These are phyloP conservation scores for Actinomucor elegans DNA, from an alignment of 371 early-diverging fungal genomes.

Conservation along the genomic window DNA sequence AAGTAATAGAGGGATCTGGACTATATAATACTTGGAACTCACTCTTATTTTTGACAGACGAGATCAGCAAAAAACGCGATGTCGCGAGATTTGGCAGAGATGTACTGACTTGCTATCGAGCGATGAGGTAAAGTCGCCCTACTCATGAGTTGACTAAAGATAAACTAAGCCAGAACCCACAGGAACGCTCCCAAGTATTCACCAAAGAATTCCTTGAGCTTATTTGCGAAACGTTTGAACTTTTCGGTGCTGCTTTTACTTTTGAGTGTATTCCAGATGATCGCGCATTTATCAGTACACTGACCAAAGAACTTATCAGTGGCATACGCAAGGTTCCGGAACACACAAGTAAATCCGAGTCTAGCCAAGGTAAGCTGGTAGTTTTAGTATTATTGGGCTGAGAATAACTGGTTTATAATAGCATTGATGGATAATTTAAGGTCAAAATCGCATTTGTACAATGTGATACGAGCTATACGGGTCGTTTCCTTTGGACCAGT, in stretches of 20 bases:
- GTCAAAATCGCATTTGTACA: constrained; percentile 41
- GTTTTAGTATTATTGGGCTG: not conserved
- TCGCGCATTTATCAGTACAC: constrained; percentile 33
- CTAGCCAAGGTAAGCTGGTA: constrained; percentile 41
- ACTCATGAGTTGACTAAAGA: not conserved
- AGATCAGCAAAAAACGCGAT: constrained; percentile 21
- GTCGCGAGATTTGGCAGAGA: constrained; percentile 27
- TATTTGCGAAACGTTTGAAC: constrained; percentile 31
- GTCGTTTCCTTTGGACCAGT: constrained; percentile 47
- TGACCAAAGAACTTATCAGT: constrained; percentile 40
- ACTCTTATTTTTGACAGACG: constrained; percentile 18
- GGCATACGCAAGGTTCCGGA: constrained; percentile 48
- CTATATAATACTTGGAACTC: not conserved
- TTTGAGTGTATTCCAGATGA: constrained; percentile 31
- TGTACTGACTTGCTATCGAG: constrained; percentile 19
- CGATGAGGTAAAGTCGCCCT: constrained; percentile 23
- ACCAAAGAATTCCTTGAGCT: constrained; percentile 28
- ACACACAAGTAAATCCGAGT: constrained; percentile 29
- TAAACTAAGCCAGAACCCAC: not conserved
- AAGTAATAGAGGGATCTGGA: constrained; percentile 2
- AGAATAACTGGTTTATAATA: constrained; percentile 8
- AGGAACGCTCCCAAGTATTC: constrained; percentile 39
- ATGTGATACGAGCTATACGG: constrained; percentile 35
- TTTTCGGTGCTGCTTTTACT: constrained; percentile 15
- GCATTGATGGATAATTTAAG: constrained; percentile 45